Evolutionary conservation across 768 basidiomycete species (phyloP), one percentile per base, ranked within the genome.

Genomic region (Calocybe indica): DNA sequence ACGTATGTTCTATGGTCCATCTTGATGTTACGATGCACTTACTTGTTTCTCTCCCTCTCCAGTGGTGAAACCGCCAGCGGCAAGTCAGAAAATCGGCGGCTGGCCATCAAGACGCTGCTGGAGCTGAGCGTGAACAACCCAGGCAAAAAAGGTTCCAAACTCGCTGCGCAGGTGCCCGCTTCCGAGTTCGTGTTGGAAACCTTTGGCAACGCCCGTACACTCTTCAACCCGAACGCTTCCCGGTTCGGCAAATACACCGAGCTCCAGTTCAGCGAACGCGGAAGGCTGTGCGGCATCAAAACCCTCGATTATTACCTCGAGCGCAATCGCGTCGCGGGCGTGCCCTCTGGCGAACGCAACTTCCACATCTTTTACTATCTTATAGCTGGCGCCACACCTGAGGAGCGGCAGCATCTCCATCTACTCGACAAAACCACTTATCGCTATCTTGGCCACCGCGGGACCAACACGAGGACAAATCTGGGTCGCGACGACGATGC

Each of bases 281-380:
- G 94, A 6, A 78, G 93, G 3, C 69, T 98, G 0, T 83, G 75
- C 40, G 96, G 96, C 52, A 72, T 92, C 62, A 98, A 98, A 66
- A 94, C 92, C 0, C 82, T 98, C 53, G 93, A 97, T 61, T 97
- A 99, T 69, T 95, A 95, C 67, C 78, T 99, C 44, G 92, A 97
- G 64, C 75, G 89, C 46, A 89, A 85, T 56, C 83, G 93, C 7
- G 92, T 97, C n/a, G 79, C 91, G 5, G 81, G 82, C 14, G 80
- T 88, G 0, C 88, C 91, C 0, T 88, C 85, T 0, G 93, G 92
- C 46, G 94, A 99, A 65, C 82, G 94, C 8, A 97, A 96, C 55
- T 97, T 98, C 63, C 93, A 99, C 64, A 92, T 95, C 33, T 96
- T 98, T 67, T 97, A 98, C 62, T 96, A 96, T 64, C 80, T 99